Percentiles rank a stretch among this genome's conserved stretches.
Conservation (phyloP, 352 stramenopile species). For the Pythium volutum region DNA sequence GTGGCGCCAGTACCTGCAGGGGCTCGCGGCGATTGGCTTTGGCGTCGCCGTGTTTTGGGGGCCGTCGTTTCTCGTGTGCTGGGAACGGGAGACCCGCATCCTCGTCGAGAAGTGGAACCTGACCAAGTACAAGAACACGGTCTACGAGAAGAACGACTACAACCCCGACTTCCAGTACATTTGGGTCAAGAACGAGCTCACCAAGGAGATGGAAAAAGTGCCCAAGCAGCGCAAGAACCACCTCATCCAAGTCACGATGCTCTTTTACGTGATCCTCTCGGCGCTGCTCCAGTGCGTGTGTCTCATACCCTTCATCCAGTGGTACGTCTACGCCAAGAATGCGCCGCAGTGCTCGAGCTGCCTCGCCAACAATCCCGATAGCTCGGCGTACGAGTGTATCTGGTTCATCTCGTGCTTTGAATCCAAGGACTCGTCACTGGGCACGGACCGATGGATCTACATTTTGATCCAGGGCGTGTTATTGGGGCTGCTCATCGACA, state of each 20-base stretch:
- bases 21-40: slow-evolving; percentile 62
- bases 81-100: slow-evolving; percentile 84
- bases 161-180: slow-evolving; percentile 86
- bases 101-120: slow-evolving; percentile 89
- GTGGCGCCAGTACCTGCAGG: slow-evolving; percentile 76
- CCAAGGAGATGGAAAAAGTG: slow-evolving; percentile 87
- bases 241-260: slow-evolving; percentile 84
- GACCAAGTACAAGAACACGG: slow-evolving; percentile 86
- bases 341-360: slow-evolving; percentile 67
- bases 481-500: slow-evolving; percentile 84
- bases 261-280: slow-evolving; percentile 76
- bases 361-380: slow-evolving; percentile 31
- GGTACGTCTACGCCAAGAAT: slow-evolving; percentile 89
- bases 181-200: slow-evolving; percentile 85
- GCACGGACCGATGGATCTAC: slow-evolving; percentile 88
- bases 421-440: slow-evolving; percentile 59
- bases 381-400: slow-evolving; percentile 55
- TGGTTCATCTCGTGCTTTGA: slow-evolving; percentile 86
- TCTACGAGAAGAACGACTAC: slow-evolving; percentile 85
- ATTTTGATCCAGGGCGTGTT: slow-evolving; percentile 83
- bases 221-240: slow-evolving; percentile 82
- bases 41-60: slow-evolving; percentile 80
- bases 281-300: slow-evolving; percentile 78
- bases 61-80: slow-evolving; percentile 79
- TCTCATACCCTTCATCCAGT: slow-evolving; percentile 86